phyloP scores from a whole-genome alignment of 148 eudicot species.

The Amaranthus palmeri region DNA sequence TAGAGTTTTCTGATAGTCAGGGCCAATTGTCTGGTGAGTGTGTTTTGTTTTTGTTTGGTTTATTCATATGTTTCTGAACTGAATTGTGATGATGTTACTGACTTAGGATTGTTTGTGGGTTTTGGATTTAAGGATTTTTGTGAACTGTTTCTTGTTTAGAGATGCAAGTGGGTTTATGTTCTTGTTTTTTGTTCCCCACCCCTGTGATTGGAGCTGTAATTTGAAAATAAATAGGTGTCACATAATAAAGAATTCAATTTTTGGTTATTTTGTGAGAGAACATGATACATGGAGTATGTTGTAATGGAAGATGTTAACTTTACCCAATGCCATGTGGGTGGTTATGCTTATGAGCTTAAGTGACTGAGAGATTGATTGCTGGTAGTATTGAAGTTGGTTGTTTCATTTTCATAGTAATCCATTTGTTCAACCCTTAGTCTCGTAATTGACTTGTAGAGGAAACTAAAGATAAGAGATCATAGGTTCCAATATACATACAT shows the following conservation, averaged over 20 bases:
- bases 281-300: not conserved
- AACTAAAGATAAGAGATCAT: too few relatives aligned
- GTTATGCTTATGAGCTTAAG: not conserved
- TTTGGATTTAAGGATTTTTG: too few relatives aligned
- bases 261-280: not conserved
- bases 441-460: too few relatives aligned
- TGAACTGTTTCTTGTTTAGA: too few relatives aligned
- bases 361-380: not conserved
- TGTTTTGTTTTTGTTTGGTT: not conserved
- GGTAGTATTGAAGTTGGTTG: not conserved
- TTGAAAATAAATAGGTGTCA: not conserved
- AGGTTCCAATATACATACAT: too few relatives aligned
- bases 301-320: not conserved
- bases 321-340: not conserved
- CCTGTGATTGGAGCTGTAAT: too few relatives aligned
- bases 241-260: too few relatives aligned
- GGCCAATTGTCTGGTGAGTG: slow-evolving; percentile 16
- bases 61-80: not conserved
- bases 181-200: too few relatives aligned
- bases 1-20: slow-evolving; percentile 30
- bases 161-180: too few relatives aligned
- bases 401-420: too few relatives aligned
- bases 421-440: too few relatives aligned
- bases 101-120: not conserved
- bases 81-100: not conserved